Base-by-base conservation (phyloP, 768 basidiomycete species). In the Royoungia palumana region DNA sequence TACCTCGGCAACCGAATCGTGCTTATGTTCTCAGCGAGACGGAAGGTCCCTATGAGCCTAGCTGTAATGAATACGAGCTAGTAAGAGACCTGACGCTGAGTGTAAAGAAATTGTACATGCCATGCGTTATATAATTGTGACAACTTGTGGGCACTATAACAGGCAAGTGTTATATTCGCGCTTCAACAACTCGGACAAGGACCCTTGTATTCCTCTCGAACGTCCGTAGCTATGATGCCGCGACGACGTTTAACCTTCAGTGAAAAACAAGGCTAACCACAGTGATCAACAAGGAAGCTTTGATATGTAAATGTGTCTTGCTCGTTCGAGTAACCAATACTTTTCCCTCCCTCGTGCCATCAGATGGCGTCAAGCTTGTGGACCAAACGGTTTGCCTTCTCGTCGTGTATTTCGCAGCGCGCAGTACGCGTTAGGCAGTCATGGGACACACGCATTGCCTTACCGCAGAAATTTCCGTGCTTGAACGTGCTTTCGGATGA, bases 401-500 rank as follows among this genome's bases (percentile, higher is more conserved):
- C 51, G 12, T 46, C 65, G 24, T 59, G 61, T 44, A 17, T 17
- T 17, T 41, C 53, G 20, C 44, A 54, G 17, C 47, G 44, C 46
- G 45, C 52, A 32, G 46, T 39, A 14, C 51, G 46, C 37, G 22
- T 53, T 27, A 55, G 55, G 1, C 46, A 60, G n/a, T 53, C 63
- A 10, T 66, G 66, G 66, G 49, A 62, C 24, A 45, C 49, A 37
- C 66, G 63, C 19, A 14, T 66, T 30, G 51, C 44, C 24, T 59
- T 61, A 36, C 50, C 41, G 2, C 43, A 51, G 48, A 50, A 56
- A 10, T 53, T 72, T 17, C 64, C 70, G 8, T 64, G 55, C 24
- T 55, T 68, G 51, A 62, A 58, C 50, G 35, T 47, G 36, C 67
- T 68, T 44, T 70, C 67, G 22, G 70, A 72, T 47, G 73, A 75